These are phyloP conservation scores for Acacia concinna DNA, from an alignment of 331 rosid genomes.

Conservation along the genomic window DNA sequence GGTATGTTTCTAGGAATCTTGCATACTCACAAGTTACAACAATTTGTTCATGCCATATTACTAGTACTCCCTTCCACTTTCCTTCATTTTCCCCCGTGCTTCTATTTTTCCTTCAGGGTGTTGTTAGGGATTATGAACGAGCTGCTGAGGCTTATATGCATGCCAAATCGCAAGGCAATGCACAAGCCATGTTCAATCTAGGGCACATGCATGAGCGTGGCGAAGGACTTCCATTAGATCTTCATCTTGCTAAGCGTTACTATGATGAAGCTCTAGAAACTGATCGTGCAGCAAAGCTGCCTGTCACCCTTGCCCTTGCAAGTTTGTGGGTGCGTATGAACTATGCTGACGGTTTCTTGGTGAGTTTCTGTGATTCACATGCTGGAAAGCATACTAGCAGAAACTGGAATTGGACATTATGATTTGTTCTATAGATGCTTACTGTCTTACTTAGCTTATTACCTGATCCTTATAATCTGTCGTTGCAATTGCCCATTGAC, in stretches of 20 bases:
- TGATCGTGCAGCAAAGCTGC: conserved; percentile 71
- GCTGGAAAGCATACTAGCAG: conserved; percentile 8
- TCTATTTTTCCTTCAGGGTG: conserved; percentile 44
- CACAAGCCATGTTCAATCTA: conserved; percentile 67
- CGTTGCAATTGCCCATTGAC: conserved; percentile 2
- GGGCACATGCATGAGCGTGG: conserved; percentile 70
- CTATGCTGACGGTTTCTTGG: conserved; percentile 74
- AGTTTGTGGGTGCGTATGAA: conserved; percentile 88
- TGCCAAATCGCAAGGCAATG: conserved; percentile 60
- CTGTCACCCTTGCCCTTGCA: conserved; percentile 73
- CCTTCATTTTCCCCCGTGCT: neutral
- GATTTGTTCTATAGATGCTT: neutral
- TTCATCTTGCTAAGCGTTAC: conserved; percentile 67
- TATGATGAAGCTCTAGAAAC: conserved; percentile 59
- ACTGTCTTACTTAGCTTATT: conserved; percentile 1
- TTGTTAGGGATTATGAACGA: conserved; percentile 60
- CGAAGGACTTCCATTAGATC: conserved; percentile 63
- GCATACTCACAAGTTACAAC: neutral
- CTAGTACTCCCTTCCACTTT: neutral
- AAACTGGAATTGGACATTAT: neutral
- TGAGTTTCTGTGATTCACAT: conserved; percentile 47
- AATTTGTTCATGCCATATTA: neutral
- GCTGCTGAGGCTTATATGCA: conserved; percentile 72
- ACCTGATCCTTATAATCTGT: neutral
- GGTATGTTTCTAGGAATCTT: conserved; percentile 41